Evolutionary conservation across 1,284 basidiomycete genomes (phyloP).

Genomic region (Cutaneotrichosporon sp.): DNA sequence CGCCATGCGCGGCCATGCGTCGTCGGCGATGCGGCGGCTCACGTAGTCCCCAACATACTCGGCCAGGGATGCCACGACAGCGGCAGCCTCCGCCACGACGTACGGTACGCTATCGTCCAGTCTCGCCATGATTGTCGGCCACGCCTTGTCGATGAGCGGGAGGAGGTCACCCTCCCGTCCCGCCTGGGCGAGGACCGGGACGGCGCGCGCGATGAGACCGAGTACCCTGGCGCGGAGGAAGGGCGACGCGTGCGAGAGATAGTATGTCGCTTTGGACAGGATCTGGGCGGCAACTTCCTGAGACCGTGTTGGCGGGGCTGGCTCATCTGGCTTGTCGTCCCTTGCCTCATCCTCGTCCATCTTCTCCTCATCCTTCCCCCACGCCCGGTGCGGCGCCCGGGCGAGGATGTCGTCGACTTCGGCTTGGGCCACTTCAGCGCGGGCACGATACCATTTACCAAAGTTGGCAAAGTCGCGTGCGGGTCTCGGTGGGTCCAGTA

Average conservation of each 20-base stretch:
- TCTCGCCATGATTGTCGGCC: slow-evolving; percentile 82
- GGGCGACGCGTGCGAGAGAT: slow-evolving; percentile 79
- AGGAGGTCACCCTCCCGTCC: slow-evolving; percentile 62
- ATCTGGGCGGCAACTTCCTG: slow-evolving; percentile 76
- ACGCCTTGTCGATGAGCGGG: slow-evolving; percentile 74
- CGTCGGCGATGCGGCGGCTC: slow-evolving; percentile 73
- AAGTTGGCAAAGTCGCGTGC: slow-evolving; percentile 51
- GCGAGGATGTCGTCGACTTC: slow-evolving; percentile 55
- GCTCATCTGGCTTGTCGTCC: slow-evolving; percentile 35
- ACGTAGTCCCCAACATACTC: slow-evolving; percentile 72
- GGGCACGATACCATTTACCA: slow-evolving; percentile 60
- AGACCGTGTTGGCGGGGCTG: slow-evolving; percentile 59
- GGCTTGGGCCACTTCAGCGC: slow-evolving; percentile 46
- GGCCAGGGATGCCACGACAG: slow-evolving; percentile 64
- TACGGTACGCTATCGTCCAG: slow-evolving; percentile 66
- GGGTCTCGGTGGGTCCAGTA: slow-evolving; percentile 38
- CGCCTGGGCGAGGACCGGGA: slow-evolving; percentile 61
- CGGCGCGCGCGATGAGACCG: slow-evolving; percentile 63
- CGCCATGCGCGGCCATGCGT: slow-evolving; percentile 78
- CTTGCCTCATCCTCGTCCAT: slow-evolving; percentile 9
- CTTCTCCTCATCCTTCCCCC: slow-evolving; percentile 24
- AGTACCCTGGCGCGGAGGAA: slow-evolving; percentile 76
- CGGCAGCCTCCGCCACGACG: slow-evolving; percentile 68
- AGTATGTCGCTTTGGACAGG: slow-evolving; percentile 75
- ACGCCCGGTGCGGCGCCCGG: slow-evolving; percentile 56